These are phyloP conservation scores for Hortiboletus flavorubellus DNA, from an alignment of 768 basidiomycete species.

Conservation along the genomic window DNA sequence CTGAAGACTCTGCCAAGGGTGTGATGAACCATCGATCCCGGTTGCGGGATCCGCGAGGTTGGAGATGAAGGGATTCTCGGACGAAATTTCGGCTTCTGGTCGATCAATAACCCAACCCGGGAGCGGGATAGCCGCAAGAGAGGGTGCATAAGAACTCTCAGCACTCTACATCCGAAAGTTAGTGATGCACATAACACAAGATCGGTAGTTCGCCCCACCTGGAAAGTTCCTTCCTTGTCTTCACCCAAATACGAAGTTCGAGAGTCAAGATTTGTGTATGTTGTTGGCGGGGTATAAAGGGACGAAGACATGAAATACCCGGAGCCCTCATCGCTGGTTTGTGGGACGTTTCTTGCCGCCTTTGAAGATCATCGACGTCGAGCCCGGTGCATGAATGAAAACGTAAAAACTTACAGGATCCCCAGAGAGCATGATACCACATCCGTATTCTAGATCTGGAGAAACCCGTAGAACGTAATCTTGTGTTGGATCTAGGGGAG, in stretches of 20 bases:
- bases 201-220: slow-evolving; percentile 1
- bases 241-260: background rate
- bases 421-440: background rate
- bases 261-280: background rate
- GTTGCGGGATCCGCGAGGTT: background rate
- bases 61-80: background rate
- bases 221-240: background rate
- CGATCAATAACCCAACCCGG: background rate
- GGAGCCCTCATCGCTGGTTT: background rate
- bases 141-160: too few relatives aligned
- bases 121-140: background rate
- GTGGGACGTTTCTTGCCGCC: background rate
- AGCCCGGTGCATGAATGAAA: background rate
- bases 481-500: background rate
- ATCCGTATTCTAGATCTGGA: background rate
- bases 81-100: background rate
- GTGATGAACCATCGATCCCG: background rate
- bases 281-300: background rate
- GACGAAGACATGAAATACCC: background rate
- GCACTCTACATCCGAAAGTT: background rate
- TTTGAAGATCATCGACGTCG: background rate
- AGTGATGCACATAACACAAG: background rate
- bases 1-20: background rate
- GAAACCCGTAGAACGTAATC: background rate
- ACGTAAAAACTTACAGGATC: slow-evolving; percentile 1